Evolutionary conservation across 169 alveolate genomes (phyloP), one percentile per base, ranked within the genome.

Genomic region (Hammondia hammondi): DNA sequence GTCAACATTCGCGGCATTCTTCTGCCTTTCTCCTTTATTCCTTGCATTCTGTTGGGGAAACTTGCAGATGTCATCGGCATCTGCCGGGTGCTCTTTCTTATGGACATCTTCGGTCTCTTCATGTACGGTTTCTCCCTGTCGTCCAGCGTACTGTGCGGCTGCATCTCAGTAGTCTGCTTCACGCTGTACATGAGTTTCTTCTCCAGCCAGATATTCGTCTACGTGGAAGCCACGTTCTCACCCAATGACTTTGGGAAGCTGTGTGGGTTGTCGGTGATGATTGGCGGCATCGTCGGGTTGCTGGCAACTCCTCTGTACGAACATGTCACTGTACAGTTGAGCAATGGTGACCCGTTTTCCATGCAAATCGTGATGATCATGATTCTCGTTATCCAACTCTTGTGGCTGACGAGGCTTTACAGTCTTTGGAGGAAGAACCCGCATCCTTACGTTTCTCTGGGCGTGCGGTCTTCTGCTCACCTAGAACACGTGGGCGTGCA

Each of bases 181-280:
- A 91, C 92, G 95, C 85, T 94, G 81, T 95, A 91, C n/a, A 94
- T 95, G 85, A 93, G 96, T 85, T 61, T 96, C 56, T 96, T 88
- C 88, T 94, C 97, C 6, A 92, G 96, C 81, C 97, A 96, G 70
- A 92, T 96, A 21, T 96, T 94, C 88, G 92, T 95, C 43, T 95
- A 91, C 77, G 91, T 96, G 56, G 95, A 93, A 72, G 91, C 90
- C n/a, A 45, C 95, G 71, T 96, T 96, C 61, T 94, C 96, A 24
- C 92, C 96, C 45, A 45, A 71, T 29, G 93, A 95, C 94, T 96
- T 96, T 90, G 97, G 97, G 45, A 96, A 96, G 85, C 91, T 96
- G 43, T 48, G 94, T 27, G 97, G 97, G 32, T 39, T 95, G 77
- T 92, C 96, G 37, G 91, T 94, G 52, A 85, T 95, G 88, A 91